A percentile compares a stretch with the other conserved stretches of the same genome.
Evolutionary conservation across 2,329 filamentous ascomycete species (phyloP).

Genomic region (Neonectria neomacrospora): DNA sequence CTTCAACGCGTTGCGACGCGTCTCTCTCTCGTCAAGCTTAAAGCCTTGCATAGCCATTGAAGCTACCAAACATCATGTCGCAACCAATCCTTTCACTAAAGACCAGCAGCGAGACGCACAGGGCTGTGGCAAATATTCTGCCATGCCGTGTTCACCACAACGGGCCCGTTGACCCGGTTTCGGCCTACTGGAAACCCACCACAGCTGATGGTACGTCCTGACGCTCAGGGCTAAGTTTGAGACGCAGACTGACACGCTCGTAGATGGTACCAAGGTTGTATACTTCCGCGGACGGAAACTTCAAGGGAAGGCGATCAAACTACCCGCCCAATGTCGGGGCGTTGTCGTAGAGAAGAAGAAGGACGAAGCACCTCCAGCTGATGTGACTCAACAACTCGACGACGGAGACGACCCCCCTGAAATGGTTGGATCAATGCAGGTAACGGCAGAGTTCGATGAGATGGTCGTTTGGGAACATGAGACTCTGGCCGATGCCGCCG

Average conservation of each 20-base stretch:
- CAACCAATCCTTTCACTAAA: constrained; percentile 57
- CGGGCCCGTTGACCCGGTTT: constrained; percentile 72
- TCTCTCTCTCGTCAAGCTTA: constrained; percentile 11
- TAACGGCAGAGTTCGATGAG: constrained; percentile 76
- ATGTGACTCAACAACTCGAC: constrained; percentile 55
- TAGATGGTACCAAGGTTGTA: constrained; percentile 65
- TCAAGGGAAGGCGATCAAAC: constrained; percentile 69
- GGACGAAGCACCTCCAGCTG: constrained; percentile 49
- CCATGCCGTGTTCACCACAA: constrained; percentile 85
- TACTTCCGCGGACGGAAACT: constrained; percentile 87
- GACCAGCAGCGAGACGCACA: constrained; percentile 39
- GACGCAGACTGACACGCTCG: constrained; percentile 14
- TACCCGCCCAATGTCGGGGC: constrained; percentile 79
- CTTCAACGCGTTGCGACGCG: constrained; percentile 41
- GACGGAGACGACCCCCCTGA: constrained; percentile 57
- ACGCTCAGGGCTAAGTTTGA: not conserved
- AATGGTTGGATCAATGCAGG: constrained; percentile 65
- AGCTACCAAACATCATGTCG: constrained; percentile 48
- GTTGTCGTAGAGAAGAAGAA: constrained; percentile 61
- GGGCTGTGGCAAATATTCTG: constrained; percentile 75
- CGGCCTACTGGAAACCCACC: constrained; percentile 77
- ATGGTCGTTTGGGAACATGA: constrained; percentile 90
- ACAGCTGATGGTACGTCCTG: constrained; percentile 55
- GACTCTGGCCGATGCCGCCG: constrained; percentile 65
- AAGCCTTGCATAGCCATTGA: not conserved